Evolutionary conservation across 768 basidiomycete species (phyloP).

Genomic region (Hemileccinum rubropunctum): DNA sequence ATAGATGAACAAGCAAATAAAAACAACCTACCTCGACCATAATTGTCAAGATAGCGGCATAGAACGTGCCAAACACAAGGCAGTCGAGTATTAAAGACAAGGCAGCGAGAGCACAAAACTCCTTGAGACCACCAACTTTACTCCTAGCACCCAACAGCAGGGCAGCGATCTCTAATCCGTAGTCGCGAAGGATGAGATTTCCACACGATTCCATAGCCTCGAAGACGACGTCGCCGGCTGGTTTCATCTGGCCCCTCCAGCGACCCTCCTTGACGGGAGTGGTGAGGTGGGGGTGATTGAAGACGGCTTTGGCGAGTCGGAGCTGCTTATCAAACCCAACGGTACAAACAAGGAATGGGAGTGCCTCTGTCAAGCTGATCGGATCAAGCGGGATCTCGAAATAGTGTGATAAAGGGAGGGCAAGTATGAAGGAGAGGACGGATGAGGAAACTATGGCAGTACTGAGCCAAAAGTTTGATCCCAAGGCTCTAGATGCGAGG

Average conservation of each 20-base stretch:
- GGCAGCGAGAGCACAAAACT: slow-evolving; percentile 94
- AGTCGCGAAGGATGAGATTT: slow-evolving; percentile 85
- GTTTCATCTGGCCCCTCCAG: slow-evolving; percentile 54
- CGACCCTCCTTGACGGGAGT: slow-evolving; percentile 37
- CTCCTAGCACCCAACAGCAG: slow-evolving; percentile 83
- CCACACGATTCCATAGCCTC: slow-evolving; percentile 81
- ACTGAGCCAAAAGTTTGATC: slow-evolving; percentile 65
- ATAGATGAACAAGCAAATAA: slow-evolving; percentile 10
- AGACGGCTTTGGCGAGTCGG: slow-evolving; percentile 84
- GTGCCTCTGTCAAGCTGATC: slow-evolving; percentile 88
- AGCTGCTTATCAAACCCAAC: slow-evolving; percentile 98
- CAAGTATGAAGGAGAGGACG: slow-evolving; percentile 78
- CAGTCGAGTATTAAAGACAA: slow-evolving; percentile 87
- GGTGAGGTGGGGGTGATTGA: slow-evolving; percentile 72
- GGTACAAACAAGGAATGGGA: slow-evolving; percentile 97
- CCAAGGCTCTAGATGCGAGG: slow-evolving; percentile 82
- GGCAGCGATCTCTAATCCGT: slow-evolving; percentile 88
- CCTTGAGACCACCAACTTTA: slow-evolving; percentile 83
- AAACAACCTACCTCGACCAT: slow-evolving; percentile 82
- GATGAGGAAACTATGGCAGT: slow-evolving; percentile 78
- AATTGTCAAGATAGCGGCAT: slow-evolving; percentile 83
- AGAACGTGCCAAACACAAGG: slow-evolving; percentile 84
- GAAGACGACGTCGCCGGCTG: slow-evolving; percentile 80
- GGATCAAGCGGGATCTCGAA: slow-evolving; percentile 89
- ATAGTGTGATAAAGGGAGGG: slow-evolving; percentile 73